phyloP scores from a whole-genome alignment of 768 basidiomycete genomes.

The Russula ochroleuca region DNA sequence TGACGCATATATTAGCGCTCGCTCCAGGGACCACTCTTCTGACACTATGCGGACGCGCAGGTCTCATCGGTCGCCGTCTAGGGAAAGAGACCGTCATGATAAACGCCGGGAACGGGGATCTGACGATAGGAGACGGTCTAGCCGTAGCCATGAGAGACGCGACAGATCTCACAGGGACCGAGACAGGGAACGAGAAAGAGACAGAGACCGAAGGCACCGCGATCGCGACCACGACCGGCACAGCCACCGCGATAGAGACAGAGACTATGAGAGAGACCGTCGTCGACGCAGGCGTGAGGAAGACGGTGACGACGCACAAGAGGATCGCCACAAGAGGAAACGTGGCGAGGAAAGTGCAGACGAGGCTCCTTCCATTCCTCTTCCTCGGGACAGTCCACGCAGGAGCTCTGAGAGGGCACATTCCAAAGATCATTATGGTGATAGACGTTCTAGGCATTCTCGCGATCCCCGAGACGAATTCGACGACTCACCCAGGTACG shows the following conservation, averaged over 20 bases:
- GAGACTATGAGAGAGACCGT: constrained; percentile 49
- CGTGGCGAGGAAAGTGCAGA: constrained; percentile 51
- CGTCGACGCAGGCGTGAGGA: constrained; percentile 67
- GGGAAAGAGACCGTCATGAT: constrained; percentile 56
- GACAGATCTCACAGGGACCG: constrained; percentile 42
- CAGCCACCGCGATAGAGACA: constrained; percentile 47
- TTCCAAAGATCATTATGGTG: constrained; percentile 50
- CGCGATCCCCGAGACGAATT: constrained; percentile 58
- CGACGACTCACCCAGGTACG: constrained; percentile 49
- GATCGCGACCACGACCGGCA: constrained; percentile 47
- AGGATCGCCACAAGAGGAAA: constrained; percentile 64
- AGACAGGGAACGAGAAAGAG: constrained; percentile 47
- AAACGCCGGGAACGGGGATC: constrained; percentile 48
- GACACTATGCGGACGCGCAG: constrained; percentile 70
- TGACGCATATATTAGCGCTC: constrained; percentile 23
- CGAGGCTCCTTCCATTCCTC: constrained; percentile 39
- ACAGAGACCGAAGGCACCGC: constrained; percentile 44
- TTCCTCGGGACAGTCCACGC: constrained; percentile 49
- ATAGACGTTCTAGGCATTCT: constrained; percentile 40
- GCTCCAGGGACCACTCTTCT: constrained; percentile 70
- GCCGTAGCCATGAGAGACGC: constrained; percentile 53
- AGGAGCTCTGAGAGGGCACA: constrained; percentile 46
- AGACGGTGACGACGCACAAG: constrained; percentile 48
- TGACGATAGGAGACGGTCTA: constrained; percentile 58
- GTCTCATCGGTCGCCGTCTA: constrained; percentile 69